These are phyloP conservation scores for Brassica rapa DNA, from an alignment of 345 rosid genomes.

Conservation along the genomic window DNA sequence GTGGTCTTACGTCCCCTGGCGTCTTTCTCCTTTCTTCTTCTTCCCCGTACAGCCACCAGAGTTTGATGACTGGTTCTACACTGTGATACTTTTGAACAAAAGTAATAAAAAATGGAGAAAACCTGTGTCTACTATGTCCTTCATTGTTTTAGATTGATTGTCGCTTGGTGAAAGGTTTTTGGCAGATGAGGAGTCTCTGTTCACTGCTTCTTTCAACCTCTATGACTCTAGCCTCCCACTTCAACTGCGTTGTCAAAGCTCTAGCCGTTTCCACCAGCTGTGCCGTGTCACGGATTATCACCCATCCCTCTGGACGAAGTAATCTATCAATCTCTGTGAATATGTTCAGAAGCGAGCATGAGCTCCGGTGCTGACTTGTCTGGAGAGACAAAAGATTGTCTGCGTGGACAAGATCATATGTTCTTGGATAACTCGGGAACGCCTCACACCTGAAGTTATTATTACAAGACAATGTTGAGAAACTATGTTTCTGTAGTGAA, in stretches of 20 bases:
- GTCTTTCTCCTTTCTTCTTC: slow-evolving; percentile 42
- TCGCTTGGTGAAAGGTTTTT: slow-evolving; percentile 82
- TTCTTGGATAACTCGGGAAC: slow-evolving; percentile 94
- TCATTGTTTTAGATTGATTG: slow-evolving; percentile 48
- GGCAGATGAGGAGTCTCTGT: slow-evolving; percentile 90
- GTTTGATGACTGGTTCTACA: slow-evolving; percentile 40
- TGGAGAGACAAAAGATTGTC: slow-evolving; percentile 77
- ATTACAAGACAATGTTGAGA: slow-evolving; percentile 8
- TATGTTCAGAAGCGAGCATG: slow-evolving; percentile 60
- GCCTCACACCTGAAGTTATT: slow-evolving; percentile 77
- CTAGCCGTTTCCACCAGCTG: slow-evolving; percentile 75
- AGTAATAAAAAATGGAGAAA: slow-evolving; percentile 23
- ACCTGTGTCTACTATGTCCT: slow-evolving; percentile 32
- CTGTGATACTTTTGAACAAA: slow-evolving; percentile 31
- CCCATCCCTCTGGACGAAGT: slow-evolving; percentile 99
- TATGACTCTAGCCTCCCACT: slow-evolving; percentile 93
- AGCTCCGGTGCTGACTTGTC: slow-evolving; percentile 42
- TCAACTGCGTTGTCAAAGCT: slow-evolving; percentile 61
- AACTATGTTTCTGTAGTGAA: neutral
- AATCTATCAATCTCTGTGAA: slow-evolving; percentile 87
- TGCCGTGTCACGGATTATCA: slow-evolving; percentile 75
- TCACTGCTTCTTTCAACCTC: slow-evolving; percentile 87
- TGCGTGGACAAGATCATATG: slow-evolving; percentile 91
- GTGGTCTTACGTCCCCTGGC: slow-evolving; percentile 45
- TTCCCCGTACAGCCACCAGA: slow-evolving; percentile 40